A percentile compares a stretch with the other conserved stretches of the same genome.
Conservation (phyloP, 202 grass and related monocot species). For the Bolboschoenoplectus hybrid region DNA sequence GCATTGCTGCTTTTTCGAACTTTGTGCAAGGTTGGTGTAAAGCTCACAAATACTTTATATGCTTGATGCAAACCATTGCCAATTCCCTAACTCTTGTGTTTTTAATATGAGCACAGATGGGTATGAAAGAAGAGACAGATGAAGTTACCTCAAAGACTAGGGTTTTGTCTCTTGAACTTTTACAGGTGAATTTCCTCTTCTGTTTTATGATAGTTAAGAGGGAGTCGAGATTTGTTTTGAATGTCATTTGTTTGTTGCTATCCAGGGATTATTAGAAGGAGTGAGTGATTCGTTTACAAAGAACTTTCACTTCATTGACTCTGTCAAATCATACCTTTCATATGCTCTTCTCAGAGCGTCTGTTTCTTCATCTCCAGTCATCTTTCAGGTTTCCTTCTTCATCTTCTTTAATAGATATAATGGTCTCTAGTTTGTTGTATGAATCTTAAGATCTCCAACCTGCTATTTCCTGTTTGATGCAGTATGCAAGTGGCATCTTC, state of each 20-base stretch:
- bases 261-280: slow-evolving; percentile 91
- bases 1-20: slow-evolving; percentile 91
- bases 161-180: slow-evolving; percentile 93
- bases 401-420: slow-evolving; percentile 33
- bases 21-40: slow-evolving; percentile 85
- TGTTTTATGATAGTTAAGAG: not conserved
- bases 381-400: slow-evolving; percentile 76
- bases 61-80: slow-evolving; percentile 11
- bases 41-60: slow-evolving; percentile 40
- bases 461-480: slow-evolving; percentile 48
- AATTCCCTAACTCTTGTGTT: slow-evolving; percentile 12
- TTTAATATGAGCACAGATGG: slow-evolving; percentile 60
- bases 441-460: slow-evolving; percentile 31
- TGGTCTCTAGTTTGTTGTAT: slow-evolving; percentile 34
- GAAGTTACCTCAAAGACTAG: slow-evolving; percentile 94
- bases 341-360: slow-evolving; percentile 89
- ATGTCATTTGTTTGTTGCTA: slow-evolving; percentile 42
- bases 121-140: slow-evolving; percentile 99
- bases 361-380: slow-evolving; percentile 81
- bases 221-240: slow-evolving; percentile 39
- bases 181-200: slow-evolving; percentile 68
- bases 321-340: slow-evolving; percentile 98
- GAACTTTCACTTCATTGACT: slow-evolving; percentile 99
- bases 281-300: slow-evolving; percentile 86
- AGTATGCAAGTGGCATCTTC: slow-evolving; percentile 98